Conservation (phyloP, 176 grass and related monocot genomes). For the Aegilops speltoides region DNA sequence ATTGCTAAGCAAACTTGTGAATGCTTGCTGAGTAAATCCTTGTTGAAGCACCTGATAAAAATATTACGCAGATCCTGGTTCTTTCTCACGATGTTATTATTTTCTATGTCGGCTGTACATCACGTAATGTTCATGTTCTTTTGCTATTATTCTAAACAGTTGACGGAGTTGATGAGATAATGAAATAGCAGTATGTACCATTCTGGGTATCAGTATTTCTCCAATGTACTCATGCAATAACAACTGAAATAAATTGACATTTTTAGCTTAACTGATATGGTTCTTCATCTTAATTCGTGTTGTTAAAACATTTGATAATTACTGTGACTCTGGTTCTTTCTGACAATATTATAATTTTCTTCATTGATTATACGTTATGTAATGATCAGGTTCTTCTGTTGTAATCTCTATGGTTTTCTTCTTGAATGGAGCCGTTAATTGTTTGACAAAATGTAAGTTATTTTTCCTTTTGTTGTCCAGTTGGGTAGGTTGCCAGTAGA, state of each 20-base stretch:
- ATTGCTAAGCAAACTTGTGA: not conserved
- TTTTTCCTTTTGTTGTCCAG: slow-evolving; percentile 12
- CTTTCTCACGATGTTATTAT: not conserved
- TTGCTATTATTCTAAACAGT: not conserved
- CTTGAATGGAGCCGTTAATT: too few relatives aligned
- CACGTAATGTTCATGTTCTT: not conserved
- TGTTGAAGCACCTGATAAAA: not conserved
- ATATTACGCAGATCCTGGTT: not conserved
- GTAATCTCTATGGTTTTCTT: not conserved
- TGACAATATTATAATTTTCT: not conserved
- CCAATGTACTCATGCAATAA: not conserved
- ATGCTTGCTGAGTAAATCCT: not conserved
- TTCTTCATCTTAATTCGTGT: not conserved
- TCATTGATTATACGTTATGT: not conserved
- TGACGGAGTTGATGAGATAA: too few relatives aligned
- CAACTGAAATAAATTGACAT: not conserved
- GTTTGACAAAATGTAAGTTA: not conserved
- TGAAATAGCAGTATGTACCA: too few relatives aligned
- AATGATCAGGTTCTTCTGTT: not conserved
- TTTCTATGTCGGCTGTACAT: not conserved
- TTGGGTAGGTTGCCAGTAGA: slow-evolving; percentile 23
- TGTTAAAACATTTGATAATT: not conserved
- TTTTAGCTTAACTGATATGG: too few relatives aligned
- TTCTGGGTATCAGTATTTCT: too few relatives aligned
- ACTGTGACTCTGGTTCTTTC: not conserved